Percentiles rank a stretch among this genome's conserved stretches.
Conservation (phyloP, 2,329 filamentous ascomycete genomes). For the Cercospora sp. region DNA sequence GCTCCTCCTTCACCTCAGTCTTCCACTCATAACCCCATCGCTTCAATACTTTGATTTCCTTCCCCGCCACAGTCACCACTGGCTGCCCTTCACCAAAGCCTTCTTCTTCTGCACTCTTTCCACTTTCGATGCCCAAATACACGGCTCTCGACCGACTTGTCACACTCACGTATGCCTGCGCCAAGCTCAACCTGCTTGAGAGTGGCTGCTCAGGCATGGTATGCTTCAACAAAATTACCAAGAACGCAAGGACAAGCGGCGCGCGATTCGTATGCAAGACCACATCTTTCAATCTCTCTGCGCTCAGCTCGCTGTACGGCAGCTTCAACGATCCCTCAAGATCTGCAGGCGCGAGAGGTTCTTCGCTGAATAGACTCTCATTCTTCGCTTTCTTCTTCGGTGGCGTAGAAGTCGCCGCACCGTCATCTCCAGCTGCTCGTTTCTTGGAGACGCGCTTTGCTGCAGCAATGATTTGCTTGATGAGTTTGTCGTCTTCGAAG, state of each 20-base stretch:
- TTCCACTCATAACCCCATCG: slow-evolving; percentile 70
- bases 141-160: slow-evolving; percentile 77
- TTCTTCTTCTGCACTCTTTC: slow-evolving; percentile 65
- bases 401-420: slow-evolving; percentile 31
- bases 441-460: slow-evolving; percentile 60
- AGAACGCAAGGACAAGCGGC: slow-evolving; percentile 78
- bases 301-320: slow-evolving; percentile 55
- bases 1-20: slow-evolving; percentile 28
- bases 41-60: slow-evolving; percentile 73
- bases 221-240: slow-evolving; percentile 69
- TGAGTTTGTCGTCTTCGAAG: slow-evolving; percentile 55
- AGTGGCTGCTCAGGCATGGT: slow-evolving; percentile 84
- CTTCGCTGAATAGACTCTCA: slow-evolving; percentile 35
- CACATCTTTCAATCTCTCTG: slow-evolving; percentile 59
- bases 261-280: slow-evolving; percentile 74
- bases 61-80: slow-evolving; percentile 67
- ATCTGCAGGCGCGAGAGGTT: slow-evolving; percentile 50
- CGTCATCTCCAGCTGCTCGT: slow-evolving; percentile 45
- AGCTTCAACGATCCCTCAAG: slow-evolving; percentile 64
- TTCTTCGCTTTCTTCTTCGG: slow-evolving; percentile 40
- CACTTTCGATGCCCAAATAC: slow-evolving; percentile 69
- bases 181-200: slow-evolving; percentile 79
- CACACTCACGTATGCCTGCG: slow-evolving; percentile 78
- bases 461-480: slow-evolving; percentile 58
- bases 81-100: slow-evolving; percentile 76